Conservation (phyloP, 768 basidiomycete species). For the Suillus brevipes region DNA sequence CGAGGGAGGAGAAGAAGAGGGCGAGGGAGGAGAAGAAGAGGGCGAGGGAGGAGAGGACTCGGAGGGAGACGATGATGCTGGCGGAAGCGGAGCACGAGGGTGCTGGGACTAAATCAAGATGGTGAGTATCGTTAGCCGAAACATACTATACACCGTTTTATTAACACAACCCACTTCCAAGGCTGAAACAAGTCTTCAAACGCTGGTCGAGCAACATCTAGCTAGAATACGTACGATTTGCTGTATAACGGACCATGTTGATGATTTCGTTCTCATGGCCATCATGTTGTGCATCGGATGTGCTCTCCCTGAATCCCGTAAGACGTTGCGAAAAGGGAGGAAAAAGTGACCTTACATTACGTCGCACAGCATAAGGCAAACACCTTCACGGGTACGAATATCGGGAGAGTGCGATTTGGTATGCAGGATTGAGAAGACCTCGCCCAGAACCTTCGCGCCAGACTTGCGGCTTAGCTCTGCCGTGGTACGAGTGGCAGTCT, state of each 20-base stretch:
- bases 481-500: conserved; percentile 89
- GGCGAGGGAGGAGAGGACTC: too few relatives aligned
- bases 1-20: too few relatives aligned
- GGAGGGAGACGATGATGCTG: too few relatives aligned
- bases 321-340: not conserved
- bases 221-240: too few relatives aligned
- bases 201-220: too few relatives aligned
- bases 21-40: too few relatives aligned
- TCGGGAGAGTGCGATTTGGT: conserved; percentile 62
- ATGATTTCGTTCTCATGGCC: conserved; percentile 90
- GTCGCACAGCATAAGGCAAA: conserved; percentile 84
- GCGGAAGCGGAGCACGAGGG: too few relatives aligned
- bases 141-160: too few relatives aligned
- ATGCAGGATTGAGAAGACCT: conserved; percentile 80
- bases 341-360: conserved; percentile 62
- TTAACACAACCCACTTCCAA: too few relatives aligned
- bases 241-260: conserved; percentile 77
- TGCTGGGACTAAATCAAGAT: too few relatives aligned
- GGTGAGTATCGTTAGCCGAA: too few relatives aligned
- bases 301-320: conserved; percentile 61
- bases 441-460: conserved; percentile 85
- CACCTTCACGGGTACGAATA: conserved; percentile 72
- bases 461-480: conserved; percentile 93
- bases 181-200: too few relatives aligned
- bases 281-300: conserved; percentile 80